These are phyloP conservation scores for Cordyceps militaris DNA, from an alignment of 2,329 filamentous ascomycete species.

Conservation along the genomic window DNA sequence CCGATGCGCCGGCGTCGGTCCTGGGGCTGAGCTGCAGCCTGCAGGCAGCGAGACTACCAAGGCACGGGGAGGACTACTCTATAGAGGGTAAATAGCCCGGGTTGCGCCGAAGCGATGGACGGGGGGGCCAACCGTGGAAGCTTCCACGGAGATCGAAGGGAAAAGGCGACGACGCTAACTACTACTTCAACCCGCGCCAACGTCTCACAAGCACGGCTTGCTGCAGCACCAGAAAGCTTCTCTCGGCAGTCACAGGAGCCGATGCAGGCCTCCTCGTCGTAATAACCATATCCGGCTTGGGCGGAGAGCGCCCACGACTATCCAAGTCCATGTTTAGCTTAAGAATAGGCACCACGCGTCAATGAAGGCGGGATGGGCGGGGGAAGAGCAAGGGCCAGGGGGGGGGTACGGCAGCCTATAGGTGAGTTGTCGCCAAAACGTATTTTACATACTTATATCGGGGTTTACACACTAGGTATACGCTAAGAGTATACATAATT, in stretches of 20 bases:
- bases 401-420: too few species aligned
- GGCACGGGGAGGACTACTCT: too few species aligned
- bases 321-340: background rate
- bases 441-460: too few species aligned
- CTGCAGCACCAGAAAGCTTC: background rate
- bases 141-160: too few species aligned
- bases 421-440: too few species aligned
- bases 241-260: background rate
- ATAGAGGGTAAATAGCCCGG: too few species aligned
- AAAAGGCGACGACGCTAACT: background rate
- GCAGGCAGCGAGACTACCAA: slow-evolving; percentile 4
- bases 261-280: background rate
- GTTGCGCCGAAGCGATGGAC: background rate
- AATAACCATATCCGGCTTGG: background rate
- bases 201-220: background rate
- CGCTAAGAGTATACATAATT: too few species aligned
- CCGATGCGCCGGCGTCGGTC: slow-evolving; percentile 9
- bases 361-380: background rate
- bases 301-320: background rate
- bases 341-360: background rate
- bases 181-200: background rate
- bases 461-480: too few species aligned
- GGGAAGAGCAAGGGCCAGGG: background rate
- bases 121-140: background rate
- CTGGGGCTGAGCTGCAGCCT: slow-evolving; percentile 5